These are phyloP conservation scores for Syzygium malaccense DNA, from an alignment of 441 rosid genomes.

Conservation along the genomic window DNA sequence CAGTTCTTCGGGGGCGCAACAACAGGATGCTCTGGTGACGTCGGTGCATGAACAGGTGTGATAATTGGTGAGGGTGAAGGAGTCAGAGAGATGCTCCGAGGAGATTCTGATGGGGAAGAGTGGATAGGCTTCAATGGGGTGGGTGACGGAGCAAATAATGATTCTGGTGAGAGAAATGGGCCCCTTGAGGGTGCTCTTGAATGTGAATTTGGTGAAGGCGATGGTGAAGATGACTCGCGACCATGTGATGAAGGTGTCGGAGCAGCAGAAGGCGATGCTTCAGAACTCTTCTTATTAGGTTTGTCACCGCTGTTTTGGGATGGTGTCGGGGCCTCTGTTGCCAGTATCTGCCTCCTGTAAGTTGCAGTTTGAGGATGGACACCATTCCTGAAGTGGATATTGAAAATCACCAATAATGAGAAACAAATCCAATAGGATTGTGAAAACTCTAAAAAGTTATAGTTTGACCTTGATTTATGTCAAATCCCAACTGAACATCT, in stretches of 20 bases:
- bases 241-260: not conserved
- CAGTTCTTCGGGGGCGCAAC: not conserved
- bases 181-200: not conserved
- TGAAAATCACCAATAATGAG: not conserved
- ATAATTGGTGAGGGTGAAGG: conserved; percentile 26
- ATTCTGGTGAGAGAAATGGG: not conserved
- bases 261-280: conserved; percentile 11
- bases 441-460: not conserved
- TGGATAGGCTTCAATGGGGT: conserved; percentile 20
- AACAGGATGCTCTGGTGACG: conserved; percentile 14
- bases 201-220: conserved; percentile 17
- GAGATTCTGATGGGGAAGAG: conserved; percentile 23
- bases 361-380: conserved; percentile 12
- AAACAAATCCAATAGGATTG: not conserved
- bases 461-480: not conserved
- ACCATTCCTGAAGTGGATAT: conserved; percentile 19
- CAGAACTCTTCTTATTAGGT: not conserved
- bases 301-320: not conserved
- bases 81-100: conserved; percentile 14
- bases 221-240: conserved; percentile 5
- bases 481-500: not conserved
- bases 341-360: conserved; percentile 33
- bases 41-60: conserved; percentile 4
- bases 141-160: conserved; percentile 14
- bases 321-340: conserved; percentile 1